These are phyloP conservation scores for Lavandula angustifolia DNA, from an alignment of 257 asterid species.

Conservation along the genomic window DNA sequence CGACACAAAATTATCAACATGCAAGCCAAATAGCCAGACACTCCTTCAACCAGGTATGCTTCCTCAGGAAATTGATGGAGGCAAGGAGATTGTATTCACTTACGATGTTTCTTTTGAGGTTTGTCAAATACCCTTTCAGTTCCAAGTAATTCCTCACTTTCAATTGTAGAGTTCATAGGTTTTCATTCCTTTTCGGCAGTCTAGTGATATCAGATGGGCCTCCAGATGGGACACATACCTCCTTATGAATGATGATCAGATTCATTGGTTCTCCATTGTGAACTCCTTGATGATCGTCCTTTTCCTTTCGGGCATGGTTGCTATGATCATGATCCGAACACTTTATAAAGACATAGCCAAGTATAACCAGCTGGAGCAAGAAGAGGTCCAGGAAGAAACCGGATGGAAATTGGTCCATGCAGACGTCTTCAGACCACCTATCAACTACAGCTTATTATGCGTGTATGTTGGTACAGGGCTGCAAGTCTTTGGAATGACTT, in stretches of 20 bases:
- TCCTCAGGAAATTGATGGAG: conserved; percentile 48
- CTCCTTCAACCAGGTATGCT: conserved; percentile 29
- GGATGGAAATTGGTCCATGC: conserved; percentile 62
- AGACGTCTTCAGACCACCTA: conserved; percentile 55
- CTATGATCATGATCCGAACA: conserved; percentile 56
- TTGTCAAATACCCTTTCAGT: neutral
- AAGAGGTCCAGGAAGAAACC: conserved; percentile 50
- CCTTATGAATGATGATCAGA: conserved; percentile 47
- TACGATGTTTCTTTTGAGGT: conserved; percentile 61
- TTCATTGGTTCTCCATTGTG: conserved; percentile 55
- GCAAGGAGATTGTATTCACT: conserved; percentile 49
- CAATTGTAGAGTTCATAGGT: neutral
- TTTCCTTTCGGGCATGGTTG: conserved; percentile 60
- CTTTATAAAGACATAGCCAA: conserved; percentile 50
- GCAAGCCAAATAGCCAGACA: conserved; percentile 32
- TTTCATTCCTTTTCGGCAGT: conserved; percentile 29
- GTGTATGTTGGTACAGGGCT: conserved; percentile 57
- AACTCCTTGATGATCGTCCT: conserved; percentile 59
- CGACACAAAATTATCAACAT: conserved; percentile 41
- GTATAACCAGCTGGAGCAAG: conserved; percentile 52
- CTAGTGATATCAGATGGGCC: conserved; percentile 61
- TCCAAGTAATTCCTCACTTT: neutral
- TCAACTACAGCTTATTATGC: conserved; percentile 40
- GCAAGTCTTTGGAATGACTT: conserved; percentile 56
- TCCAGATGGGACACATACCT: conserved; percentile 61